phyloP scores from a whole-genome alignment of 192 early-diverging fungal genomes.

The Blastocladiella britannica region DNA sequence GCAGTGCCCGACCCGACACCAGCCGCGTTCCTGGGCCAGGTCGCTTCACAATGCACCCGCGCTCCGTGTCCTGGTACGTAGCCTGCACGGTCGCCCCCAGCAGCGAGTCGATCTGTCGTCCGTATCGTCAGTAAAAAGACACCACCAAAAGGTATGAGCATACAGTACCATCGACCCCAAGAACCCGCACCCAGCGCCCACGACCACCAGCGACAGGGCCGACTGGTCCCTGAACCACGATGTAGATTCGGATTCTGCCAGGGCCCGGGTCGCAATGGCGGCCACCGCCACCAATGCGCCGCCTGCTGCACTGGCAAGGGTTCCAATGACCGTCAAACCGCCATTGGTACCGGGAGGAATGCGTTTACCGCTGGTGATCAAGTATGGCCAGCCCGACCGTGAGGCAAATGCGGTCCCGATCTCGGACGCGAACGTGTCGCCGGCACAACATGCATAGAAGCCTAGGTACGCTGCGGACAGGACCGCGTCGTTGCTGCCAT shows the following conservation, averaged over 20 bases:
- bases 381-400: neutral
- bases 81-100: neutral
- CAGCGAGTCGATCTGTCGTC: neutral
- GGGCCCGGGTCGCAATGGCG: neutral
- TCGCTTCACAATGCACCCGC: neutral
- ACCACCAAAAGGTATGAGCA: neutral
- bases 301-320: neutral
- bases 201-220: neutral
- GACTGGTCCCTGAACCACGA: neutral
- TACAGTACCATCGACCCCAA: neutral
- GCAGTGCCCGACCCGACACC: neutral
- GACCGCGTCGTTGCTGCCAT: neutral
- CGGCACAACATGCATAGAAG: neutral
- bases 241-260: neutral
- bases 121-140: neutral
- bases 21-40: neutral
- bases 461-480: neutral
- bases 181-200: neutral
- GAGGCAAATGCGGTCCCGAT: neutral
- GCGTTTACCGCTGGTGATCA: neutral
- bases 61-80: neutral
- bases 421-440: neutral
- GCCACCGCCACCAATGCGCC: neutral
- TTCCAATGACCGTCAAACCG: neutral
- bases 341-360: neutral